Evolutionary conservation across 352 stramenopile species (phyloP).

Genomic region (Plasmopara muralis): DNA sequence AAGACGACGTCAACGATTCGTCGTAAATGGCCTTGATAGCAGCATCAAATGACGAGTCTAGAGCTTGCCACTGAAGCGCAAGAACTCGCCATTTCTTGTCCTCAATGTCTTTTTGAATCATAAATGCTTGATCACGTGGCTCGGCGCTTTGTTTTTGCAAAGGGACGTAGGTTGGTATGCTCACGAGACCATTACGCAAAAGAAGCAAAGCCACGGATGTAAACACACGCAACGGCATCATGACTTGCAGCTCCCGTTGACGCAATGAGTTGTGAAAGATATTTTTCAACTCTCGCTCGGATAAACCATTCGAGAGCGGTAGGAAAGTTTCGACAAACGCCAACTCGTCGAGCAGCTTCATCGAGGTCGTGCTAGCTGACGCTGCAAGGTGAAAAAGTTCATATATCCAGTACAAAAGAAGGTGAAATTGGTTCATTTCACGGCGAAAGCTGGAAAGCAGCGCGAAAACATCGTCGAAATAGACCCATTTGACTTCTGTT

Average conservation of each 20-base stretch:
- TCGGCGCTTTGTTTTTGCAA: constrained; percentile 17
- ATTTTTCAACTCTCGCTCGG: constrained; percentile 48
- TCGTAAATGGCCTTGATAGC: constrained; percentile 44
- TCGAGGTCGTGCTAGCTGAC: not conserved
- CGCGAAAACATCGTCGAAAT: constrained; percentile 52
- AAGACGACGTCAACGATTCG: not conserved
- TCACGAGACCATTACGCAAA: constrained; percentile 49
- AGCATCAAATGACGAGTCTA: constrained; percentile 47
- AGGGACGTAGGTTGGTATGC: constrained; percentile 42
- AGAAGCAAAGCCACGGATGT: constrained; percentile 55
- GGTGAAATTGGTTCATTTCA: constrained; percentile 64
- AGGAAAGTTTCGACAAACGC: constrained; percentile 39
- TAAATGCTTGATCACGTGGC: constrained; percentile 11
- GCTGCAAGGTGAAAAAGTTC: constrained; percentile 44
- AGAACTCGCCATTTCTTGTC: constrained; percentile 43
- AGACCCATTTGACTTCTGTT: constrained; percentile 31
- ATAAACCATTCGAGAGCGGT: constrained; percentile 40
- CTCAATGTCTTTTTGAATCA: constrained; percentile 28
- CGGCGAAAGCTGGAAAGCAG: constrained; percentile 52
- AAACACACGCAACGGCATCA: constrained; percentile 61
- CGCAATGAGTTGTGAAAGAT: constrained; percentile 64
- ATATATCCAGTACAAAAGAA: constrained; percentile 44
- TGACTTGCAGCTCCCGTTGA: constrained; percentile 40
- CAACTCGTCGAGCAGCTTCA: constrained; percentile 37
- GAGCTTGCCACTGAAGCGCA: constrained; percentile 43